phyloP scores from a whole-genome alignment of 2,329 filamentous ascomycete species.

The Phyllosticta ampelicida region DNA sequence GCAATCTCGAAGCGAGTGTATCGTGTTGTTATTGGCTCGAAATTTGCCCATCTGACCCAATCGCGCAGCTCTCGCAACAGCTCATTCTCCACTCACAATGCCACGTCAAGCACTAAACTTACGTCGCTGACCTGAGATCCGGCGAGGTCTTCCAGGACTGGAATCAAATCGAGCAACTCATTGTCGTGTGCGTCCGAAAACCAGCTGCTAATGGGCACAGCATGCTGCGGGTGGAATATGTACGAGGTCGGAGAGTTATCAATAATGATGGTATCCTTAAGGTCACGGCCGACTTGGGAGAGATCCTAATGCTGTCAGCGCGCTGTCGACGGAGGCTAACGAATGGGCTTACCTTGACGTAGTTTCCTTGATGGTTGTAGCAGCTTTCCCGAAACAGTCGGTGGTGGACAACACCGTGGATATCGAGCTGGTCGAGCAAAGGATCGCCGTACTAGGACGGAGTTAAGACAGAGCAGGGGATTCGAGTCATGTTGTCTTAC shows the following conservation, averaged over 20 bases:
- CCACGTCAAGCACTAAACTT: slow-evolving; percentile 91
- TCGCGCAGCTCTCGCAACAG: not conserved
- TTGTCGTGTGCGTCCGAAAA: slow-evolving; percentile 99
- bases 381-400: slow-evolving; percentile 95
- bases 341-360: slow-evolving; percentile 59
- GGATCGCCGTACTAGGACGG: slow-evolving; percentile 76
- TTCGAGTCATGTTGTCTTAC: slow-evolving; percentile 34
- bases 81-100: slow-evolving; percentile 36
- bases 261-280: slow-evolving; percentile 98
- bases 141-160: slow-evolving; percentile 93
- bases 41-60: not conserved
- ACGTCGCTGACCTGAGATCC: slow-evolving; percentile 84
- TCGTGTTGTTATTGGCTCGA: not conserved
- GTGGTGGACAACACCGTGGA: slow-evolving; percentile 93
- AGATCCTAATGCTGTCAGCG: slow-evolving; percentile 51
- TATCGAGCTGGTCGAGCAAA: slow-evolving; percentile 89
- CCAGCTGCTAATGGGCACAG: slow-evolving; percentile 98
- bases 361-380: slow-evolving; percentile 98
- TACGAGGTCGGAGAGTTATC: slow-evolving; percentile 99
- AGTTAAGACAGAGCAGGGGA: slow-evolving; percentile 6
- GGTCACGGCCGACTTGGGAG: slow-evolving; percentile 88
- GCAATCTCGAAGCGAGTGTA: not conserved
- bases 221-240: slow-evolving; percentile 98
- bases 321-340: slow-evolving; percentile 1
- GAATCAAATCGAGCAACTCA: slow-evolving; percentile 92